Conservation (phyloP, 495 filamentous ascomycete genomes). For the Poronia punctata region DNA sequence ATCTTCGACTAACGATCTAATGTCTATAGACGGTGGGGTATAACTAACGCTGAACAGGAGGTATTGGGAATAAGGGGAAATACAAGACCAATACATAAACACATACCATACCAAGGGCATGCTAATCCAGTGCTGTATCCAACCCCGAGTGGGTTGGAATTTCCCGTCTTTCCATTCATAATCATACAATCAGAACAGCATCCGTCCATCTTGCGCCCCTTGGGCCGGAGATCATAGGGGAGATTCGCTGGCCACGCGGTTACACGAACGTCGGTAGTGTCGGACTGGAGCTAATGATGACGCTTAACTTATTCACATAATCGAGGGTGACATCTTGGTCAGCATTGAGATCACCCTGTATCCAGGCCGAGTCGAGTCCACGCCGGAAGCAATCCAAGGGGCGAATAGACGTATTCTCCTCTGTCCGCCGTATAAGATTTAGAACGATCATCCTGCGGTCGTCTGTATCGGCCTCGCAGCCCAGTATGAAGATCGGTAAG, state of each 20-base stretch:
- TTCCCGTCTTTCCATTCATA: too few relatives aligned
- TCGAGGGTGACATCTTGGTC: slow-evolving; percentile 12
- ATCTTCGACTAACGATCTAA: too few relatives aligned
- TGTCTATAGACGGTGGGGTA: too few relatives aligned
- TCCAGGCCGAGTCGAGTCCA: slow-evolving; percentile 29
- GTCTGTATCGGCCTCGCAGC: slow-evolving; percentile 31
- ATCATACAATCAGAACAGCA: too few relatives aligned
- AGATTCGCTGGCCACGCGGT: not conserved
- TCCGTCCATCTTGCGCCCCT: too few relatives aligned
- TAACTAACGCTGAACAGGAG: too few relatives aligned
- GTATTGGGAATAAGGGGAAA: too few relatives aligned
- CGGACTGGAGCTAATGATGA: slow-evolving; percentile 20
- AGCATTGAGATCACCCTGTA: slow-evolving; percentile 30
- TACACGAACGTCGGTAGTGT: slow-evolving; percentile 27
- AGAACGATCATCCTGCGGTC: slow-evolving; percentile 26
- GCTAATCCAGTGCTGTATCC: too few relatives aligned
- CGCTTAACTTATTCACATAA: slow-evolving; percentile 25
- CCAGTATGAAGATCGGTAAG: slow-evolving; percentile 34
- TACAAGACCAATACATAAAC: too few relatives aligned
- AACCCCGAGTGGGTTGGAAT: too few relatives aligned
- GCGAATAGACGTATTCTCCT: slow-evolving; percentile 17
- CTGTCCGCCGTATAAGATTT: slow-evolving; percentile 23
- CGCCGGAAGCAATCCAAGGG: slow-evolving; percentile 20
- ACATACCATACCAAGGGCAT: too few relatives aligned
- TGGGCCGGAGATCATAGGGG: too few relatives aligned